Base-by-base conservation (phyloP, 225 moss, liverwort and hornwort genomes). In the Pseudisothecium myosuroides region DNA sequence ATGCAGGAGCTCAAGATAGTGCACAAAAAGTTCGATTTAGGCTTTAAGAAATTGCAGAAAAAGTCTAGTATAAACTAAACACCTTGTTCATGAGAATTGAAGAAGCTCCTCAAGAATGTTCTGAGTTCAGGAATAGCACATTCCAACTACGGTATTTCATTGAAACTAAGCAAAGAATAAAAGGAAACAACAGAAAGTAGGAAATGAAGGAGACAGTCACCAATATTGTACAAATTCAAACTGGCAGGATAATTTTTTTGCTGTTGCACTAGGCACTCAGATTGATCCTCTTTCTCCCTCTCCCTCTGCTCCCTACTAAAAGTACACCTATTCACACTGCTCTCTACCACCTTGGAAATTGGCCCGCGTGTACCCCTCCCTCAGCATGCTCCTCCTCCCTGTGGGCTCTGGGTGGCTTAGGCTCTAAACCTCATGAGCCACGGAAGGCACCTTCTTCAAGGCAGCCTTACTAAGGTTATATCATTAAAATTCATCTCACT, bases 391-490 rank as follows among this genome's bases (percentile, higher is more conserved):
- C 92, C 87, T 84, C 92, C 87, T 84, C 91, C 88, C 86, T 67
- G 41, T 59, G 79, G 80, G 83, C 89, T 88, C 87, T 88, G 92
- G 91, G 91, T 91, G 92, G 92, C 92, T 91, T 91, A 87, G 91
- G 91, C 92, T 89, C 91, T 91, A 91, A 89, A 92, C 91, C 92
- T 91, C 92, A 92, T 88, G 91, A 91, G 91, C 91, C 91, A 52
- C 80, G 75, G 84, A 85, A 89, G 88, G 87, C 84, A 81, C 91
- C 84, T 74, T 88, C 49, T 75, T 76, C 49, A 83, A 84, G 86
- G 86, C 89, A 63, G 80, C 55, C 61, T 61, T 47, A 54, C 58
- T 27, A 52, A 84, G 82, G 59, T 68, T 82, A 85, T 63, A 81
- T 82, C 82, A 85, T 85, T 78, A 55, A 67, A 84, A 29, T n/a